phyloP scores from a whole-genome alignment of 2,329 filamentous ascomycete species.

The Claviceps purpurea region DNA sequence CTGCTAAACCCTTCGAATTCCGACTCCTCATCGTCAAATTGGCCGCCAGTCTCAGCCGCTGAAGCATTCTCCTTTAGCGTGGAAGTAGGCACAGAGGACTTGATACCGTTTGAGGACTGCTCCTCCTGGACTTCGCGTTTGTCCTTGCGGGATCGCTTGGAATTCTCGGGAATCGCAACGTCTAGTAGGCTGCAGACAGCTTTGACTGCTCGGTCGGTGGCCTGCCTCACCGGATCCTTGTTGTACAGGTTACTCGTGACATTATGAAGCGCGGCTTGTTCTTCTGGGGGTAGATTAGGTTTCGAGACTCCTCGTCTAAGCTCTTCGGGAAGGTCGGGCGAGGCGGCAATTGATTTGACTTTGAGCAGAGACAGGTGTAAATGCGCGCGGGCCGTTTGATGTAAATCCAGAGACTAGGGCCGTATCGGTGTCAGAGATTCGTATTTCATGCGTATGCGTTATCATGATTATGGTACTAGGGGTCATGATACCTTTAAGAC shows the following conservation, averaged over 20 bases:
- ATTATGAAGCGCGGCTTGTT: slow-evolving; percentile 39
- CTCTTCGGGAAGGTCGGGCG: slow-evolving; percentile 34
- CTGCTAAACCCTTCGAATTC: slow-evolving; percentile 29
- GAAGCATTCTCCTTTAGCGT: slow-evolving; percentile 8
- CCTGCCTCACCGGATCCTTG: slow-evolving; percentile 34
- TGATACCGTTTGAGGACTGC: slow-evolving; percentile 13
- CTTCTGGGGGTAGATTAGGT: slow-evolving; percentile 37
- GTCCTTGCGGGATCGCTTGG: slow-evolving; percentile 18
- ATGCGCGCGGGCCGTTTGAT: slow-evolving; percentile 42
- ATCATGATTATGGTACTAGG: no score
- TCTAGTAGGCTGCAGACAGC: slow-evolving; percentile 35
- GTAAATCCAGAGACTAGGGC: slow-evolving; percentile 39
- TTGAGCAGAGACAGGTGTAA: slow-evolving; percentile 40
- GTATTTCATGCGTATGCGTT: neutral
- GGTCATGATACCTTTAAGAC: slow-evolving; percentile 34
- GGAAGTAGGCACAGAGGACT: neutral
- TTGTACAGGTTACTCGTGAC: slow-evolving; percentile 46
- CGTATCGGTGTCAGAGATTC: neutral
- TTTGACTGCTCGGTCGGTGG: slow-evolving; percentile 33
- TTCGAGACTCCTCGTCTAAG: slow-evolving; percentile 34
- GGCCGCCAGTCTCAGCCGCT: slow-evolving; percentile 4
- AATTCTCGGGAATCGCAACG: slow-evolving; percentile 31
- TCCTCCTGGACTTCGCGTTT: slow-evolving; percentile 20
- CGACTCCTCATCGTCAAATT: slow-evolving; percentile 18
- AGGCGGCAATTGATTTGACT: slow-evolving; percentile 37